phyloP scores from a whole-genome alignment of 768 basidiomycete species.

The Wakefieldia striispora region DNA sequence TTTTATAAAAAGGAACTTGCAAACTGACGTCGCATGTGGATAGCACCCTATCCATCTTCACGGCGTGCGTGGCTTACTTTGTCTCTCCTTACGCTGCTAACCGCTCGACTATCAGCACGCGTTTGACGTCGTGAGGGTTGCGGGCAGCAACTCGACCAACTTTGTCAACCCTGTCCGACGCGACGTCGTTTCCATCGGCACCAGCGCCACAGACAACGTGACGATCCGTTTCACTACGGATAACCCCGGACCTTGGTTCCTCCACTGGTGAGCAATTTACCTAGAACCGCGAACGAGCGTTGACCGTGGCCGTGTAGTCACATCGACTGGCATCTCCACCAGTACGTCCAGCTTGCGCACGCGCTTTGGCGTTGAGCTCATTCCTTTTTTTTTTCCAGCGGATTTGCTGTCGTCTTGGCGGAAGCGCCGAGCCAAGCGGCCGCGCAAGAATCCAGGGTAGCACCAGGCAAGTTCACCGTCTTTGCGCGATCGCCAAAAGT shows the following conservation, averaged over 20 bases:
- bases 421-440: slow-evolving; percentile 8
- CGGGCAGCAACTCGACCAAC: slow-evolving; percentile 28
- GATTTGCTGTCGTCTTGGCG: slow-evolving; percentile 20
- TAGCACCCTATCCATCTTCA: slow-evolving; percentile 37
- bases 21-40: not conserved
- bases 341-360: slow-evolving; percentile 3
- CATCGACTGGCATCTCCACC: slow-evolving; percentile 18
- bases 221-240: slow-evolving; percentile 58
- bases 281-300: too few relatives aligned
- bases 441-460: not conserved
- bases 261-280: slow-evolving; percentile 32
- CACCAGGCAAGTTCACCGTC: not conserved
- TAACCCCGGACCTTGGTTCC: slow-evolving; percentile 59
- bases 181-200: slow-evolving; percentile 24
- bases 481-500: too few relatives aligned
- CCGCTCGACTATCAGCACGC: slow-evolving; percentile 20
- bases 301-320: slow-evolving; percentile 2
- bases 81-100: not conserved
- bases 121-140: slow-evolving; percentile 32
- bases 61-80: slow-evolving; percentile 26
- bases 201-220: slow-evolving; percentile 37
- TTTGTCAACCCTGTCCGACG: slow-evolving; percentile 34
- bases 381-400: slow-evolving; percentile 1
- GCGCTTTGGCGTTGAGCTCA: not conserved
- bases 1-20: not conserved